Percentiles rank a stretch among this genome's conserved stretches.
Conservation (phyloP, 1,284 basidiomycete species). For the Filobasidium uniguttulatum region DNA sequence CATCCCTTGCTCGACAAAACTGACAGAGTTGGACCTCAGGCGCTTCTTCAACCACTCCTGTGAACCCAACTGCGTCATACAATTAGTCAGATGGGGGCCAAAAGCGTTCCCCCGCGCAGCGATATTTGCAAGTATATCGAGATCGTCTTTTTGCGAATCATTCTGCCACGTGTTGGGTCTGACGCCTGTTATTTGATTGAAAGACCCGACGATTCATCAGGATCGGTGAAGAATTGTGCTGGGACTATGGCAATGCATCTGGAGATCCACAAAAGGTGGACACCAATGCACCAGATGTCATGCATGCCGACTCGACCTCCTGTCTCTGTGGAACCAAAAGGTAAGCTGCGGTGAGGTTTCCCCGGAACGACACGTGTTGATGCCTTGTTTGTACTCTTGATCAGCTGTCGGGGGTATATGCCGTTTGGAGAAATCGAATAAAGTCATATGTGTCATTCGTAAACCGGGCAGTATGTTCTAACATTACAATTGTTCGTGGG, state of each 20-base stretch:
- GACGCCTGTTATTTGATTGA: background rate
- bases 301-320: background rate
- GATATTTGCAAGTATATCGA: slow-evolving; percentile 13
- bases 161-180: background rate
- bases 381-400: too few relatives aligned
- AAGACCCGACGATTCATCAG: slow-evolving; percentile 2
- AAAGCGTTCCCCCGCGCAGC: slow-evolving; percentile 16
- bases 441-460: too few relatives aligned
- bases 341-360: too few relatives aligned
- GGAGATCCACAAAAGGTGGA: background rate
- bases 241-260: slow-evolving; percentile 18
- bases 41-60: slow-evolving; percentile 22
- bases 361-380: too few relatives aligned
- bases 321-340: background rate
- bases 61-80: slow-evolving; percentile 16
- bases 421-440: too few relatives aligned
- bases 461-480: too few relatives aligned
- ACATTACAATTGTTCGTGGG: too few relatives aligned
- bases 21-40: background rate
- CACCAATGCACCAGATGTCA: background rate
- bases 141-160: background rate
- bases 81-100: slow-evolving; percentile 14
- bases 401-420: background rate
- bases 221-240: slow-evolving; percentile 8
- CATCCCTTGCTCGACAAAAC: background rate